Evolutionary conservation across 768 basidiomycete species (phyloP).

Genomic region (Cytidiella melzeri): DNA sequence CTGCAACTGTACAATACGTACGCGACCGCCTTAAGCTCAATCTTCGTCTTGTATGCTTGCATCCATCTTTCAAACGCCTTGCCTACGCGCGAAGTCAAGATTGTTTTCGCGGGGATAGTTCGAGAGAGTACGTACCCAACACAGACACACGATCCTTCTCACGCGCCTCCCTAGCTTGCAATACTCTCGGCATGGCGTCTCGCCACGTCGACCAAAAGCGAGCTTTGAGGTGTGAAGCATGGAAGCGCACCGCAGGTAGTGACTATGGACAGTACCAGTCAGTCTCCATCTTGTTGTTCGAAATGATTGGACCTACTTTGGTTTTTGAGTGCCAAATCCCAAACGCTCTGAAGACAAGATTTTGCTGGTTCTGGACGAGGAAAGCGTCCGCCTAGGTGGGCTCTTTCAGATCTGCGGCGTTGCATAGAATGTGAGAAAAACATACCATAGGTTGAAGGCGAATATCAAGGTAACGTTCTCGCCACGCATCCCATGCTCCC

Average conservation of each 20-base stretch:
- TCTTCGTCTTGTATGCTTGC: conserved; percentile 61
- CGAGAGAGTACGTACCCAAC: conserved; percentile 43
- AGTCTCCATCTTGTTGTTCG: too few species aligned
- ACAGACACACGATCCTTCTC: conserved; percentile 48
- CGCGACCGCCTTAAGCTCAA: conserved; percentile 78
- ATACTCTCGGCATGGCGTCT: conserved; percentile 61
- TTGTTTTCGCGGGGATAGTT: conserved; percentile 1
- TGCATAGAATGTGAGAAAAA: conserved; percentile 1
- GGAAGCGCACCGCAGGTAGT: conserved; percentile 74
- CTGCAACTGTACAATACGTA: conserved; percentile 37
- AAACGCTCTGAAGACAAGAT: conserved; percentile 61
- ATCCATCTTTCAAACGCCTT: conserved; percentile 59
- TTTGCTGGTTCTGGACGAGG: conserved; percentile 50
- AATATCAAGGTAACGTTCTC: conserved; percentile 62
- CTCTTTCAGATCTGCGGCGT: neutral
- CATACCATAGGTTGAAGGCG: conserved; percentile 60
- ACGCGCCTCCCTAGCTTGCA: conserved; percentile 60
- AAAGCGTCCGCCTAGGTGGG: conserved; percentile 51
- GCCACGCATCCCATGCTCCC: conserved; percentile 74
- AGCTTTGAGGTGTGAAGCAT: conserved; percentile 52
- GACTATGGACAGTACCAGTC: conserved; percentile 37
- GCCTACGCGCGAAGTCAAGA: conserved; percentile 30
- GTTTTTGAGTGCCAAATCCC: conserved; percentile 72
- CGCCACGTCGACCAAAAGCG: conserved; percentile 65
- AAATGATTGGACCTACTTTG: conserved; percentile 39